phyloP scores from a whole-genome alignment of 345 rosid species.

The Lepidium aucheri region DNA sequence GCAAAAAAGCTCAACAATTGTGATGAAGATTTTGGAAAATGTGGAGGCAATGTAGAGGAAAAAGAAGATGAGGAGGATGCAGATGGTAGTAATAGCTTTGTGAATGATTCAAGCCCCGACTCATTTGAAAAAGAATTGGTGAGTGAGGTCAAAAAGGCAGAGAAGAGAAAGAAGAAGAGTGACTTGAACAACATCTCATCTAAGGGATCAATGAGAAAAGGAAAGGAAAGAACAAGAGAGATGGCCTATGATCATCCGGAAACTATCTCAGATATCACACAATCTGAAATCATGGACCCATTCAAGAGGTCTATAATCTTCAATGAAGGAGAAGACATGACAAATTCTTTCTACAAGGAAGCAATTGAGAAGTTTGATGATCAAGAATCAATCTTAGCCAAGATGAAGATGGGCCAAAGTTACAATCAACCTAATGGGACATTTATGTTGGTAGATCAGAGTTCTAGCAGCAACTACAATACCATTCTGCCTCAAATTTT shows the following conservation, averaged over 20 bases:
- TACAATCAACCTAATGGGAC: constrained; percentile 30
- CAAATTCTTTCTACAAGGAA: constrained; percentile 18
- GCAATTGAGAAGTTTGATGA: constrained; percentile 1
- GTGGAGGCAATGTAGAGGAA: neutral
- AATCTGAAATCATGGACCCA: constrained; percentile 23
- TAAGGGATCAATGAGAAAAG: constrained; percentile 48
- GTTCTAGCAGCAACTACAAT: constrained; percentile 22
- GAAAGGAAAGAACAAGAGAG: constrained; percentile 44
- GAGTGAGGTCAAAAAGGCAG: constrained; percentile 13
- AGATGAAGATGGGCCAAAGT: constrained; percentile 20
- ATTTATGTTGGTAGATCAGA: constrained; percentile 25
- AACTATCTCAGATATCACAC: constrained; percentile 23
- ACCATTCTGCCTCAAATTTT: constrained; percentile 38
- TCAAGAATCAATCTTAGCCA: constrained; percentile 26
- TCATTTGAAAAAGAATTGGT: constrained; percentile 4
- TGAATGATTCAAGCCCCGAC: constrained; percentile 18
- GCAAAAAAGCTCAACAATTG: constrained; percentile 12
- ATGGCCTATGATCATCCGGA: constrained; percentile 20
- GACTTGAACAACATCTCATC: constrained; percentile 10
- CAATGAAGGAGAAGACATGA: constrained; percentile 12
- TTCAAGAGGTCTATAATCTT: constrained; percentile 18
- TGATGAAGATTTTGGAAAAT: neutral
- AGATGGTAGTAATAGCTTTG: constrained; percentile 11
- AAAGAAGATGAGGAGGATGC: neutral
- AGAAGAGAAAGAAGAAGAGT: constrained; percentile 19